Conservation (phyloP, 108 stramenopile species). For the Nannochloropsis oceanica region DNA sequence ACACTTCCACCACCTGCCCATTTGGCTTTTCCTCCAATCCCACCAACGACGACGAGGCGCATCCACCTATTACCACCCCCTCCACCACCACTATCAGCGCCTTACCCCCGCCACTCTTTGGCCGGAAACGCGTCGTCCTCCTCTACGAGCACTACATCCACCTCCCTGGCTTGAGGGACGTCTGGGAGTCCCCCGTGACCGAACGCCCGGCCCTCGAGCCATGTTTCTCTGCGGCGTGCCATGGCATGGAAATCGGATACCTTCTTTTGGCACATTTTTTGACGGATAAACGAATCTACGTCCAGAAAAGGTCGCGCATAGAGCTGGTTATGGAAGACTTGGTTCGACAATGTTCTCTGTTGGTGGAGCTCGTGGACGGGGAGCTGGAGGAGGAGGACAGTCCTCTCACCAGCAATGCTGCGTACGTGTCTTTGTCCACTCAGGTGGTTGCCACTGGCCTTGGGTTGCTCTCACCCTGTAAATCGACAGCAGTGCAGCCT, state of each 20-base stretch:
- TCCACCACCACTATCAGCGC: neutral
- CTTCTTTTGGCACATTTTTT: constrained; percentile 16
- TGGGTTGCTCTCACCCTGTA: too few species aligned
- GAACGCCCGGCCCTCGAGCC: constrained; percentile 15
- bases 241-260: constrained; percentile 18
- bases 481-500: too few species aligned
- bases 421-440: too few species aligned
- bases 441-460: too few species aligned
- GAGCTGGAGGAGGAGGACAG: constrained; percentile 24
- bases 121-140: neutral
- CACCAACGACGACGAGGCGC: too few species aligned
- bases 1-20: too few species aligned
- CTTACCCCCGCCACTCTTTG: neutral
- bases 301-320: constrained; percentile 12
- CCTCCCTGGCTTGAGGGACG: neutral
- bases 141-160: constrained; percentile 24
- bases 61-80: neutral
- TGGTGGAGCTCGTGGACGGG: constrained; percentile 24
- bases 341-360: constrained; percentile 1
- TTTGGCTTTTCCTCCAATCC: too few species aligned
- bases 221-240: constrained; percentile 11
- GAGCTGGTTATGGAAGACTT: constrained; percentile 18
- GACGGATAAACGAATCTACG: constrained; percentile 9
- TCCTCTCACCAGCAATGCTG: too few species aligned
- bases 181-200: constrained; percentile 14